phyloP scores from a whole-genome alignment of 306 rosid species.

The Inga oerstediana region DNA sequence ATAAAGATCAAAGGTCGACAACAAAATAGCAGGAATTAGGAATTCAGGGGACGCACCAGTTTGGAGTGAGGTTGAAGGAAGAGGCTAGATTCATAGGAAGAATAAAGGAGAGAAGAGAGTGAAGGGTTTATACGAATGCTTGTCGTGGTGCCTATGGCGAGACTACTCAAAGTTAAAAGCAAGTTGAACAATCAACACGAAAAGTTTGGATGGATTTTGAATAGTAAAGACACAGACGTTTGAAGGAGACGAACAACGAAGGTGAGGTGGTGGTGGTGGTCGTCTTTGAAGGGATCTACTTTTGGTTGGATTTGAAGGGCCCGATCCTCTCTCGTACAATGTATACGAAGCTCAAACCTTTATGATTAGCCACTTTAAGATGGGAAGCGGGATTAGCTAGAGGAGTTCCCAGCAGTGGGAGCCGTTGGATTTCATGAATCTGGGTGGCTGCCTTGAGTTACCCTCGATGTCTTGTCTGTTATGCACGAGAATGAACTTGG shows the following conservation, averaged over 20 bases:
- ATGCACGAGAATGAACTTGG: background rate
- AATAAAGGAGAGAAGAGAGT: background rate
- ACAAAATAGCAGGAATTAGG: slow-evolving; percentile 4
- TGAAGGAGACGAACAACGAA: slow-evolving; percentile 14
- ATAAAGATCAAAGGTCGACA: background rate
- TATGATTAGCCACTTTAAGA: background rate
- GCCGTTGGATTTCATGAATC: background rate
- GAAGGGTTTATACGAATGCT: background rate
- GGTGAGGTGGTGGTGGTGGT: background rate
- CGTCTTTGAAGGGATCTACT: background rate
- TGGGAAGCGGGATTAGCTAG: background rate
- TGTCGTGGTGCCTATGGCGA: background rate
- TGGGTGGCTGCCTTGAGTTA: background rate
- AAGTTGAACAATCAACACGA: slow-evolving; percentile 31
- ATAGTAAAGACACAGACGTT: background rate
- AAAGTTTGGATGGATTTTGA: slow-evolving; percentile 28
- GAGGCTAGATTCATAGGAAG: background rate
- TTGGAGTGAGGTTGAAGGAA: slow-evolving; percentile 7
- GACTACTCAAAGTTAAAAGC: slow-evolving; percentile 30
- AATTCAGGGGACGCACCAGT: slow-evolving; percentile 8
- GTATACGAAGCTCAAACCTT: background rate
- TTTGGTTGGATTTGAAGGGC: slow-evolving; percentile 8
- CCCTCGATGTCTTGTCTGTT: background rate
- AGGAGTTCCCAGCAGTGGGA: background rate
- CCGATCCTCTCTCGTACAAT: background rate